Conservation (phyloP, 1,139 yeast species). For the Taiozyma sp. region DNA sequence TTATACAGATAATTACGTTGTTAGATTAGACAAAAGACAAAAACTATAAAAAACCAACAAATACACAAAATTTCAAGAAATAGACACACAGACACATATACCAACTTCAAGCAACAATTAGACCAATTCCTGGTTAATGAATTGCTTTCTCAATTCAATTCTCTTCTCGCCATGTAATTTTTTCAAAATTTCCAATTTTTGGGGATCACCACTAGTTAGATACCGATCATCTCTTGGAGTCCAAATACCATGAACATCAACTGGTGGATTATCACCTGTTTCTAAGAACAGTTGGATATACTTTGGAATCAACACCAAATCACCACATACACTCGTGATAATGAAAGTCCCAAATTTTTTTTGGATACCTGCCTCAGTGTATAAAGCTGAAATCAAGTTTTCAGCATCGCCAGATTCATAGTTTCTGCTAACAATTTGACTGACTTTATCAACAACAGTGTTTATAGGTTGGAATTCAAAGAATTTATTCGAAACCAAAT, state of each 20-base stretch:
- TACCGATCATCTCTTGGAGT: constrained; percentile 41
- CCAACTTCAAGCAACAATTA: constrained; percentile 7
- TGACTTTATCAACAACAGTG: constrained; percentile 30
- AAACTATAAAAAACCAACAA: background rate
- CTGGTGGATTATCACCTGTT: constrained; percentile 40
- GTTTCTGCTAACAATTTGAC: constrained; percentile 36
- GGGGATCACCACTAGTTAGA: constrained; percentile 28
- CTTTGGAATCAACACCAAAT: constrained; percentile 39
- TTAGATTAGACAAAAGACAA: too few species aligned
- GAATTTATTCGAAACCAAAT: constrained; percentile 23
- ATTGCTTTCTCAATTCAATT: constrained; percentile 34
- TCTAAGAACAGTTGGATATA: constrained; percentile 40
- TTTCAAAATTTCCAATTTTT: constrained; percentile 27
- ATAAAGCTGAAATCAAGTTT: constrained; percentile 37
- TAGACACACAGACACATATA: background rate
- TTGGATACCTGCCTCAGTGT: constrained; percentile 41
- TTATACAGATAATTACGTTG: too few species aligned
- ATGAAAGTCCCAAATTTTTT: constrained; percentile 41
- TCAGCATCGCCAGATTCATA: constrained; percentile 42
- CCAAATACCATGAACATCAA: constrained; percentile 44
- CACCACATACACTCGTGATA: constrained; percentile 46
- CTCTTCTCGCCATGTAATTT: constrained; percentile 35
- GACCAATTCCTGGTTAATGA: constrained; percentile 31
- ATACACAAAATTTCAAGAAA: background rate
- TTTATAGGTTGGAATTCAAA: constrained; percentile 22